Conservation (phyloP, 441 rosid species). For the Manihot esculenta region DNA sequence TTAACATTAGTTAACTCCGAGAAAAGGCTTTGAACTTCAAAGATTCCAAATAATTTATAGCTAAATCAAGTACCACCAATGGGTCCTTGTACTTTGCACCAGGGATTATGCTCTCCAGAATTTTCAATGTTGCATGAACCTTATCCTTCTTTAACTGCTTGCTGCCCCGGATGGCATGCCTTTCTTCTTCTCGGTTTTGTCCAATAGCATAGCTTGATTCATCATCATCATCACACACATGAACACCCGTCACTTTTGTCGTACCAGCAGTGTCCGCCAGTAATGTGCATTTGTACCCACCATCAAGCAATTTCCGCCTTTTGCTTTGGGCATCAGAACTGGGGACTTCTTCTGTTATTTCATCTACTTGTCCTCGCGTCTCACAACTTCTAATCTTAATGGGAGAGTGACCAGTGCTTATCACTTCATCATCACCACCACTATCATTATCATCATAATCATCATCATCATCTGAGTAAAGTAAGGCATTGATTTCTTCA, state of each 20-base stretch:
- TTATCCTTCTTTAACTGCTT: constrained; percentile 50
- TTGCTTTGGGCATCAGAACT: constrained; percentile 53
- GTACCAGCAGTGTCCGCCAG: constrained; percentile 30
- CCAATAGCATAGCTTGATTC: constrained; percentile 42
- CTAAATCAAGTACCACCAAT: constrained; percentile 60
- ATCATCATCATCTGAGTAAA: constrained; percentile 56
- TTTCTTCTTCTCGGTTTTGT: constrained; percentile 29
- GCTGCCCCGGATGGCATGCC: constrained; percentile 29
- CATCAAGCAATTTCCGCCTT: constrained; percentile 59
- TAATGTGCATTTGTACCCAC: constrained; percentile 35
- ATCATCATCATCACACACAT: constrained; percentile 32
- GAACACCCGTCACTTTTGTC: constrained; percentile 28
- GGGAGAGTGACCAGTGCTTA: constrained; percentile 72
- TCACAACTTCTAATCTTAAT: constrained; percentile 28
- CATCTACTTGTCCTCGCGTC: constrained; percentile 34
- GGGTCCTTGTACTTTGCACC: constrained; percentile 69
- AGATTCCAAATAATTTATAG: constrained; percentile 62
- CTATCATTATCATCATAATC: constrained; percentile 22
- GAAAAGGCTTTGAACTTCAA: constrained; percentile 50
- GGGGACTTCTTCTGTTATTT: constrained; percentile 38
- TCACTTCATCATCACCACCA: constrained; percentile 48
- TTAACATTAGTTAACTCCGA: constrained; percentile 43
- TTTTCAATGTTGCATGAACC: constrained; percentile 49
- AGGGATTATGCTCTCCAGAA: constrained; percentile 66
- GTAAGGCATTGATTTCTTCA: constrained; percentile 73